phyloP scores from a whole-genome alignment of 208 protist genomes.

The Crithidia bombi region DNA sequence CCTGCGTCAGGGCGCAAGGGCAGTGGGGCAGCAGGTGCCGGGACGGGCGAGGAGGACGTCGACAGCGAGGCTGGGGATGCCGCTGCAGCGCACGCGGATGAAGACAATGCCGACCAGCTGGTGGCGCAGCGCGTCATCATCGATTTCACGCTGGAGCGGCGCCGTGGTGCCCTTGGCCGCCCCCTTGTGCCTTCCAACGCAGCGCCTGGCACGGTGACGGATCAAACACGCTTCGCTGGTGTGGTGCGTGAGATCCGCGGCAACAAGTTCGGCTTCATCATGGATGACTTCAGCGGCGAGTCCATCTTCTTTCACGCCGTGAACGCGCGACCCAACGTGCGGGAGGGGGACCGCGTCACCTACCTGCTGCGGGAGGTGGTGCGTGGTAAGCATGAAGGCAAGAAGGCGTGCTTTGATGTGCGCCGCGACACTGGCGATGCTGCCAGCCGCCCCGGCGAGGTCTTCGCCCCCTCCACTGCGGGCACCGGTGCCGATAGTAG shows the following conservation, averaged over 20 bases:
- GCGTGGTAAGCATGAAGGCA: conserved; percentile 71
- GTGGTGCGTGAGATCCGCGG: conserved; percentile 56
- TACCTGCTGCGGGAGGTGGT: conserved; percentile 65
- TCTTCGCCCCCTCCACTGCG: background rate
- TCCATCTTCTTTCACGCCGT: conserved; percentile 83
- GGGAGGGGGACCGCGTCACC: conserved; percentile 56
- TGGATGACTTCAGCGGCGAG: conserved; percentile 63
- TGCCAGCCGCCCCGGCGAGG: conserved; percentile 9
- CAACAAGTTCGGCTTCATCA: conserved; percentile 68
- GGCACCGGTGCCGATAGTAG: conserved; percentile 11
- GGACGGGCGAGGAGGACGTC: conserved; percentile 3
- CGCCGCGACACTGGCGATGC: conserved; percentile 3
- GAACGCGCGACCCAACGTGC: conserved; percentile 34
- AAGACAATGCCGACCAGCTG: conserved; percentile 4
- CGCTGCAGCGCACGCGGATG: background rate
- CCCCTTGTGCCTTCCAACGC: conserved; percentile 14
- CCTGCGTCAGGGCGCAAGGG: conserved; percentile 11
- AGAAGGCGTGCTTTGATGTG: conserved; percentile 68
- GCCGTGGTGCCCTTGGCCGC: conserved; percentile 13
- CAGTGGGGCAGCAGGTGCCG: background rate
- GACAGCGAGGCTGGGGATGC: background rate
- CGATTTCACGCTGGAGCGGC: conserved; percentile 40
- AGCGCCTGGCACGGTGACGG: conserved; percentile 23
- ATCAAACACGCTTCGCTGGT: conserved; percentile 44
- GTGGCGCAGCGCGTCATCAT: conserved; percentile 49